Conservation (phyloP, 164 flowering plant genomes). For the Saururus chinensis region DNA sequence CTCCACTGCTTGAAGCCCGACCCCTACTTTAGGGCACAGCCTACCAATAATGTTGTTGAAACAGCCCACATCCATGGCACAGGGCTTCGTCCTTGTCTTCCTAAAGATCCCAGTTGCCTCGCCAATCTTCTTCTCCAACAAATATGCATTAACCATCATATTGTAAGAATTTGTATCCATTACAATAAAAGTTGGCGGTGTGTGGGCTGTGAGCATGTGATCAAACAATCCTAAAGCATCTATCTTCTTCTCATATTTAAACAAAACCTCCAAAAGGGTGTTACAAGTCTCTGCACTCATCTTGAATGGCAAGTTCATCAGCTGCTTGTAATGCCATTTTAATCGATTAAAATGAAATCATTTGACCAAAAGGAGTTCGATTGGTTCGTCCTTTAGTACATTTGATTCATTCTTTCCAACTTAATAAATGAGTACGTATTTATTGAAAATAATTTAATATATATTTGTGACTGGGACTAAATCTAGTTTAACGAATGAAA, state of each 20-base stretch:
- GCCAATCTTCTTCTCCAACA: conserved; percentile 30
- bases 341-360: too few species aligned
- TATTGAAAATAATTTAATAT: too few species aligned
- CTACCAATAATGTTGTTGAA: conserved; percentile 54
- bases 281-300: conserved; percentile 65
- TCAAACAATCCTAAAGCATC: conserved; percentile 61
- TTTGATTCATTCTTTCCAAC: too few species aligned
- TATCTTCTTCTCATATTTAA: conserved; percentile 37
- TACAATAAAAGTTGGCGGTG: conserved; percentile 48
- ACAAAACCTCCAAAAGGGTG: conserved; percentile 50
- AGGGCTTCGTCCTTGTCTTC: conserved; percentile 54
- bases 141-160: conserved; percentile 65
- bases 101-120: conserved; percentile 44
- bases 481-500: too few species aligned
- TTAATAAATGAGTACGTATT: too few species aligned
- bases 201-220: conserved; percentile 57
- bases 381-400: too few species aligned
- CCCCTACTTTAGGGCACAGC: conserved; percentile 39
- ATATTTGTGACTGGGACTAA: too few species aligned
- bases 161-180: conserved; percentile 63
- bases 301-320: conserved; percentile 38
- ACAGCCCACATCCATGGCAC: conserved; percentile 58
- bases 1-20: conserved; percentile 39
- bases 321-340: conserved; percentile 38
- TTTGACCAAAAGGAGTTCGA: too few species aligned